A percentile compares a stretch with the other conserved stretches of the same genome.
These are phyloP conservation scores for Claviceps digitariae DNA, from an alignment of 2,329 filamentous ascomycete species.

Conservation along the genomic window DNA sequence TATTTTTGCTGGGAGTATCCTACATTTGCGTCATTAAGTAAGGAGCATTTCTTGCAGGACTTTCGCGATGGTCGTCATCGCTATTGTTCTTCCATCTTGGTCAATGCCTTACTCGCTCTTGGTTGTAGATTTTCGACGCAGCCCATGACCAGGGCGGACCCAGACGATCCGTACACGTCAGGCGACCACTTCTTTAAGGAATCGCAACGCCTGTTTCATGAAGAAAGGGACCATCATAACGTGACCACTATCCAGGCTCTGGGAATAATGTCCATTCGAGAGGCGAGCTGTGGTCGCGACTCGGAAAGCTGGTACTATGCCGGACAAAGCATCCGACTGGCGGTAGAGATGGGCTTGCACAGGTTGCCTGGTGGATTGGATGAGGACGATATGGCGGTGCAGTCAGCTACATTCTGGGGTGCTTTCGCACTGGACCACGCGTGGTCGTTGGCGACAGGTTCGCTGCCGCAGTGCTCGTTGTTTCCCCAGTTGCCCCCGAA, in stretches of 20 bases:
- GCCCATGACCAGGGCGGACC: conserved; percentile 47
- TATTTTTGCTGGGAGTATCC: conserved; percentile 70
- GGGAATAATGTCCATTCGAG: conserved; percentile 61
- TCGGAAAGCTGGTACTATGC: conserved; percentile 61
- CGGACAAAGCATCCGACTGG: conserved; percentile 58
- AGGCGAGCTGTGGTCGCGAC: conserved; percentile 59
- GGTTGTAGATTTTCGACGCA: conserved; percentile 57
- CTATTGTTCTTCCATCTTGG: conserved; percentile 54
- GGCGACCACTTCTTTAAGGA: conserved; percentile 67
- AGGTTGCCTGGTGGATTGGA: conserved; percentile 33
- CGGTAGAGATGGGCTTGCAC: conserved; percentile 59
- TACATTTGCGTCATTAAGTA: conserved; percentile 59
- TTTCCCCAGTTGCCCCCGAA: conserved; percentile 44
- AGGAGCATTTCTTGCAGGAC: conserved; percentile 56
- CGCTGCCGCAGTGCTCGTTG: conserved; percentile 45
- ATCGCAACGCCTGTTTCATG: conserved; percentile 44
- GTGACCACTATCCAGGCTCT: conserved; percentile 63
- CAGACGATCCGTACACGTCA: conserved; percentile 47
- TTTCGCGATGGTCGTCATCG: conserved; percentile 46
- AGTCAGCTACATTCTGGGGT: conserved; percentile 48
- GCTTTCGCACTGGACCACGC: conserved; percentile 50
- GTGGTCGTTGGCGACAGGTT: conserved; percentile 52
- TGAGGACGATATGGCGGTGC: conserved; percentile 43
- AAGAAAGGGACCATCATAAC: conserved; percentile 43
- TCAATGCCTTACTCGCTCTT: conserved; percentile 51